These are phyloP conservation scores for Amborella trichopoda DNA, from an alignment of 164 flowering plant species.

Conservation along the genomic window DNA sequence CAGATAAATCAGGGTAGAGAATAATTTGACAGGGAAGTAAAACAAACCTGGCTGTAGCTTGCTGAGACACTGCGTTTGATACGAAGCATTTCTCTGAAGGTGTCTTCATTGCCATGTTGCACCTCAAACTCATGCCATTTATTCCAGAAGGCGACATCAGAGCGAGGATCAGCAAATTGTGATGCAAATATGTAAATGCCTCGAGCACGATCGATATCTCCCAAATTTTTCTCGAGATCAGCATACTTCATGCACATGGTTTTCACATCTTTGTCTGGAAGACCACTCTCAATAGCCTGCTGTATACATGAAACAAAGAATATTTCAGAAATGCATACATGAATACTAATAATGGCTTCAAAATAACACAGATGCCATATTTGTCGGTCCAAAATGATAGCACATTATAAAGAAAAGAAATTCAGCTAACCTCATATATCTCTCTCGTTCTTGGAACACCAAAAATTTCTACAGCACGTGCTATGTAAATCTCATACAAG, in stretches of 20 bases:
- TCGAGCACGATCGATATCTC: constrained; percentile 89
- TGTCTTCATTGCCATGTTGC: constrained; percentile 90
- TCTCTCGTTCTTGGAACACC: constrained; percentile 90
- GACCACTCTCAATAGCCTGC: constrained; percentile 84
- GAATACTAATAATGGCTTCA: background rate
- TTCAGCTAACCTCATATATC: constrained; percentile 52
- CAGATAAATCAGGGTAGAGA: no score
- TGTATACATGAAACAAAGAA: constrained; percentile 8
- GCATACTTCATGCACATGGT: constrained; percentile 89
- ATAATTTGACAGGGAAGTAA: background rate
- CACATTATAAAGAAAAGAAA: no score
- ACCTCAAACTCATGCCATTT: constrained; percentile 93
- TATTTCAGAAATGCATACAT: no score
- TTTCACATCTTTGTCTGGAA: constrained; percentile 82
- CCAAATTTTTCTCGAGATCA: constrained; percentile 85
- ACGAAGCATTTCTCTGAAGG: constrained; percentile 91
- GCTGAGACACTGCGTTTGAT: constrained; percentile 81
- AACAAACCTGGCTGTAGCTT: constrained; percentile 73
- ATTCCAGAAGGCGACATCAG: constrained; percentile 74
- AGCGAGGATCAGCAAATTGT: constrained; percentile 74
- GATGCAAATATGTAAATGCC: constrained; percentile 57
- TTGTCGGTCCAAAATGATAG: background rate
- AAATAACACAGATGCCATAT: background rate
- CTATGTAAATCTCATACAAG: constrained; percentile 92
- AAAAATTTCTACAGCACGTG: constrained; percentile 86